Conservation (phyloP, 2,329 filamentous ascomycete species). For the Teratosphaeria gauchensis region DNA sequence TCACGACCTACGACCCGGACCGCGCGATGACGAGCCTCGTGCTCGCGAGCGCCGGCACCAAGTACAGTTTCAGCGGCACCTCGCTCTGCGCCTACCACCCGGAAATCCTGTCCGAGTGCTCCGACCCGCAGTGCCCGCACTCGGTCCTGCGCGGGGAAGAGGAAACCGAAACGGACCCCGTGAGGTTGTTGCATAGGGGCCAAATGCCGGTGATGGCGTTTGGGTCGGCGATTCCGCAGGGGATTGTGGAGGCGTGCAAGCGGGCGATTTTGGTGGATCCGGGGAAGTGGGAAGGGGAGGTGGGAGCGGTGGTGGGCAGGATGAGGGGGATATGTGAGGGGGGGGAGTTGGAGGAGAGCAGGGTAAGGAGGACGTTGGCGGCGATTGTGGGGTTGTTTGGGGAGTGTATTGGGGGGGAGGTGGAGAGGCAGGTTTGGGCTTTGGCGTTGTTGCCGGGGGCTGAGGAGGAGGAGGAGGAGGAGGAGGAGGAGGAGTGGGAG, state of each 20-base stretch:
- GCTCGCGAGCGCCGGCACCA: slow-evolving; percentile 1
- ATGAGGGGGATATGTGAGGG: background rate
- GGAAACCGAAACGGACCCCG: no score
- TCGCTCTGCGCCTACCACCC: slow-evolving; percentile 2
- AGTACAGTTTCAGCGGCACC: slow-evolving; percentile 1
- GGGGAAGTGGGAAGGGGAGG: background rate
- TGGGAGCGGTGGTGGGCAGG: background rate
- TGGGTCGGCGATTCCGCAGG: background rate
- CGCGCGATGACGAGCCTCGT: background rate
- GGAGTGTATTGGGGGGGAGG: background rate
- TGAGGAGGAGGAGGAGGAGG: background rate
- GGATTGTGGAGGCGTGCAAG: background rate
- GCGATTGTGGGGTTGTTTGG: background rate
- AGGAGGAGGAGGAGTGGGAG: background rate
- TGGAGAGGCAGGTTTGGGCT: background rate
- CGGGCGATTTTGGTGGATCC: background rate
- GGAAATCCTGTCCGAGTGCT: background rate
- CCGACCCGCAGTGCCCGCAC: background rate
- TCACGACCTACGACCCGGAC: background rate
- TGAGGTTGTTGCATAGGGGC: background rate
- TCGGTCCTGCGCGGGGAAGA: background rate
- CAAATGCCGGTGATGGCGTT: background rate
- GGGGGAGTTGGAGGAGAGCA: background rate
- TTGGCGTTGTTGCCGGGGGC: background rate
- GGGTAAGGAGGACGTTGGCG: background rate